Conservation (phyloP, 345 rosid genomes). For the Pugionium dolabratum region DNA sequence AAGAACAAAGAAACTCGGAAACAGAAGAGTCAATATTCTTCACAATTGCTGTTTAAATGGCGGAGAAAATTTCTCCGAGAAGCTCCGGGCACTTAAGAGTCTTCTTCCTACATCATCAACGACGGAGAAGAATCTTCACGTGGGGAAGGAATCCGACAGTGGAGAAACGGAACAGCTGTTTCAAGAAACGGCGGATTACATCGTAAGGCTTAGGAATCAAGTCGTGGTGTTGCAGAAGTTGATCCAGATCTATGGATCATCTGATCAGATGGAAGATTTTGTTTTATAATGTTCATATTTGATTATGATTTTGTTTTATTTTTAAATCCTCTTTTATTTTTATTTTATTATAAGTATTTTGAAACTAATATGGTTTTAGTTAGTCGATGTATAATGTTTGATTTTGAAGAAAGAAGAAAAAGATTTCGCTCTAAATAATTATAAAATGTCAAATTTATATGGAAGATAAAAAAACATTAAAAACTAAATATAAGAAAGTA, state of each 20-base stretch:
- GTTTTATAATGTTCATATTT: constrained; percentile 37
- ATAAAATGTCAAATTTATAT: too few species aligned
- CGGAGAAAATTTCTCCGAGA: constrained; percentile 52
- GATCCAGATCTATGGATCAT: constrained; percentile 66
- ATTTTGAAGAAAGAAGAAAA: constrained; percentile 19
- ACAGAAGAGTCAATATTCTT: constrained; percentile 9
- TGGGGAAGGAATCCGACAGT: constrained; percentile 32
- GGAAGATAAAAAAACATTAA: too few species aligned
- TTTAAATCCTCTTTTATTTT: background rate
- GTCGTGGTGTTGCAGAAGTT: constrained; percentile 65
- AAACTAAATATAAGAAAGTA: too few species aligned
- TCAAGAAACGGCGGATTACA: constrained; percentile 83
- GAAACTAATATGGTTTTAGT: background rate
- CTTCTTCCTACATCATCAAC: constrained; percentile 51
- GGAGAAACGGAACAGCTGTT: constrained; percentile 53
- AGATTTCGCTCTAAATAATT: background rate
- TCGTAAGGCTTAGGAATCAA: constrained; percentile 62
- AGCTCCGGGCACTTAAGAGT: constrained; percentile 69
- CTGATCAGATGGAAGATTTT: constrained; percentile 36
- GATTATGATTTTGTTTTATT: constrained; percentile 4
- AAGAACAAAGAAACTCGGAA: constrained; percentile 16
- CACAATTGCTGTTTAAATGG: constrained; percentile 4
- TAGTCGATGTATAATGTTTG: constrained; percentile 24
- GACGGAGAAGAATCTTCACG: too few species aligned
- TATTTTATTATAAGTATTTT: constrained; percentile 1